These are phyloP conservation scores for Bipolaris victoriae DNA, from an alignment of 2,329 filamentous ascomycete species.

Conservation along the genomic window DNA sequence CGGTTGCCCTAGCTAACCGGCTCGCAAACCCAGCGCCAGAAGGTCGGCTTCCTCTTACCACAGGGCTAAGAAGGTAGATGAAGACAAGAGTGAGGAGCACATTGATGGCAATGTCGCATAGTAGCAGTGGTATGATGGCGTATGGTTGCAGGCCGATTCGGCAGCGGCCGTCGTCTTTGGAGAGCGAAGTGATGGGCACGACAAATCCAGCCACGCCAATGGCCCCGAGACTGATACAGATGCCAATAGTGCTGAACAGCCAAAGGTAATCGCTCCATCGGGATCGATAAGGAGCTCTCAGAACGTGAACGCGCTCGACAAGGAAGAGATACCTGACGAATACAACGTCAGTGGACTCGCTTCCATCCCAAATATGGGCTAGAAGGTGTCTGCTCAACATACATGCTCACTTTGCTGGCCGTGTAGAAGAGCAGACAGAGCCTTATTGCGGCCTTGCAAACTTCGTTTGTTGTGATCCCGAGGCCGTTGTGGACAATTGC, in stretches of 20 bases:
- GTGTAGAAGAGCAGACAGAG: slow-evolving; percentile 46
- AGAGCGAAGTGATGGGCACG: slow-evolving; percentile 42
- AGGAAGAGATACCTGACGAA: slow-evolving; percentile 49
- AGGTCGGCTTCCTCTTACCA: slow-evolving; percentile 26
- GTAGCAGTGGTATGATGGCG: slow-evolving; percentile 46
- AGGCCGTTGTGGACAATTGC: slow-evolving; percentile 44
- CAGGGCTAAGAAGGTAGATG: slow-evolving; percentile 44
- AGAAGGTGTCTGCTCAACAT: background rate
- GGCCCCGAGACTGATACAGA: slow-evolving; percentile 36
- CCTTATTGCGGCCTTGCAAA: slow-evolving; percentile 46
- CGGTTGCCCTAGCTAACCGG: slow-evolving; percentile 23
- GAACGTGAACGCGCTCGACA: slow-evolving; percentile 50
- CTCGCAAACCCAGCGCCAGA: slow-evolving; percentile 17
- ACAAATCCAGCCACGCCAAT: slow-evolving; percentile 40
- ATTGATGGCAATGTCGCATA: slow-evolving; percentile 50
- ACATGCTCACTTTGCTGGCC: slow-evolving; percentile 25
- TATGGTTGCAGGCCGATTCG: slow-evolving; percentile 49
- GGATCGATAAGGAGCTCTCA: slow-evolving; percentile 43
- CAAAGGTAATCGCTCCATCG: slow-evolving; percentile 47
- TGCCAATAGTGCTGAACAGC: slow-evolving; percentile 36
- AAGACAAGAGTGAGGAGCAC: slow-evolving; percentile 50
- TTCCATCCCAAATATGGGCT: background rate
- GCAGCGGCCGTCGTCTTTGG: slow-evolving; percentile 41
- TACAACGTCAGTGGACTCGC: background rate
- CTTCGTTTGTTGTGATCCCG: slow-evolving; percentile 27